A percentile compares a stretch with the other conserved stretches of the same genome.
These are phyloP conservation scores for Grosmannia serpens DNA, from an alignment of 2,329 filamentous ascomycete species.

Conservation along the genomic window DNA sequence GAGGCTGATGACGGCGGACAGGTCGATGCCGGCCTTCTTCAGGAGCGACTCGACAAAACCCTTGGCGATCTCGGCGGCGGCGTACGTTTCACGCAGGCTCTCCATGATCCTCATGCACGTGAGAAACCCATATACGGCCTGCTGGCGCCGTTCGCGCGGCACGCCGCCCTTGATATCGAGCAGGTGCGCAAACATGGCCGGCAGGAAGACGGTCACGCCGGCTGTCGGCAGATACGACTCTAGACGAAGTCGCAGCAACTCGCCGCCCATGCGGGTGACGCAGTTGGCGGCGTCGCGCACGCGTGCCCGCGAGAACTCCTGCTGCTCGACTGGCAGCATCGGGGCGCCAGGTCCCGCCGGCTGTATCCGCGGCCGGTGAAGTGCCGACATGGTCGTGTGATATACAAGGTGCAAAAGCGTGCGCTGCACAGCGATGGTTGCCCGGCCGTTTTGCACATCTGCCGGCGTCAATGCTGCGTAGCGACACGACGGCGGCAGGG, in stretches of 20 bases:
- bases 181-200: constrained; percentile 87
- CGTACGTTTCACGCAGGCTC: constrained; percentile 76
- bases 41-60: constrained; percentile 89
- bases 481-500: constrained; percentile 59
- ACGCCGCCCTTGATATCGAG: constrained; percentile 87
- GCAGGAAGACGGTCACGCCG: constrained; percentile 80
- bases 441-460: constrained; percentile 48
- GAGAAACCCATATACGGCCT: constrained; percentile 70
- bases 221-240: constrained; percentile 78
- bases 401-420: constrained; percentile 91
- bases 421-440: constrained; percentile 56
- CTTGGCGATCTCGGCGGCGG: constrained; percentile 90
- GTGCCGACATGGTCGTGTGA: constrained; percentile 78
- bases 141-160: constrained; percentile 57
- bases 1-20: constrained; percentile 30
- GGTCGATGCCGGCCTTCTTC: constrained; percentile 70
- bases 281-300: constrained; percentile 75
- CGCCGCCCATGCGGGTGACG: constrained; percentile 73
- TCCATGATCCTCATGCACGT: constrained; percentile 90
- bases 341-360: constrained; percentile 52
- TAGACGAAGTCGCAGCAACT: constrained; percentile 60
- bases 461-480: constrained; percentile 46
- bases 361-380: constrained; percentile 84
- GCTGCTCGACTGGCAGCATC: constrained; percentile 47
- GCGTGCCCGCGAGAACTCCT: constrained; percentile 70